Evolutionary conservation across 768 basidiomycete species (phyloP).

Genomic region (Pholiota molesta): DNA sequence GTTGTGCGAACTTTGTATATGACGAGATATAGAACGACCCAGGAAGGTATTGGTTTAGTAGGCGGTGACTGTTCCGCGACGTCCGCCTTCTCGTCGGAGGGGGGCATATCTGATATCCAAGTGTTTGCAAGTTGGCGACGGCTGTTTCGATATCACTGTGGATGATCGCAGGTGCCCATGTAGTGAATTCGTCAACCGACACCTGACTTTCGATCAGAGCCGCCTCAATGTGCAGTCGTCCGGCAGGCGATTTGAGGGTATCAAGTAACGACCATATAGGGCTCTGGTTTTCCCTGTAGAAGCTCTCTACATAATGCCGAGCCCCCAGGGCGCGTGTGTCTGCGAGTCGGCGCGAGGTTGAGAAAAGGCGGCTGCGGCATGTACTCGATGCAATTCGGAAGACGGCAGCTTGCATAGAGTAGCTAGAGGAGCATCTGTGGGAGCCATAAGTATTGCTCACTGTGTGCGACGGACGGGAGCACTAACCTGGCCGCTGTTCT

Average conservation of each 20-base stretch:
- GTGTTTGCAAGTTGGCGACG: constrained; percentile 22
- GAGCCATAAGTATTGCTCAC: neutral
- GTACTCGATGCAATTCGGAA: neutral
- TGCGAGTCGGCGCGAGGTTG: constrained; percentile 12
- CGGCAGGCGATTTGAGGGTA: constrained; percentile 32
- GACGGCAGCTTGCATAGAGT: neutral
- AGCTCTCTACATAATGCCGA: constrained; percentile 34
- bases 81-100: neutral
- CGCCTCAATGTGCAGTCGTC: constrained; percentile 24
- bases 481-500: neutral
- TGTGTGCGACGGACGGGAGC: neutral
- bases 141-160: constrained; percentile 37
- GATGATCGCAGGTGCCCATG: constrained; percentile 41
- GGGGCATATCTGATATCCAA: constrained; percentile 1
- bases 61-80: neutral
- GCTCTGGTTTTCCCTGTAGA: constrained; percentile 36
- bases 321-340: constrained; percentile 25
- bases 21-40: constrained; percentile 58
- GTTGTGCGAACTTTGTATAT: constrained; percentile 48
- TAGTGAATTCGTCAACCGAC: constrained; percentile 37
- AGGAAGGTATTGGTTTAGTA: constrained; percentile 40
- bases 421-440: neutral
- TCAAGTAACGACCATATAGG: constrained; percentile 47
- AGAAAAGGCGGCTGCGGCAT: constrained; percentile 9
- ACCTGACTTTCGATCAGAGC: constrained; percentile 36